Evolutionary conservation across 768 basidiomycete species (phyloP).

Genomic region (Leucosporidium scottii): DNA sequence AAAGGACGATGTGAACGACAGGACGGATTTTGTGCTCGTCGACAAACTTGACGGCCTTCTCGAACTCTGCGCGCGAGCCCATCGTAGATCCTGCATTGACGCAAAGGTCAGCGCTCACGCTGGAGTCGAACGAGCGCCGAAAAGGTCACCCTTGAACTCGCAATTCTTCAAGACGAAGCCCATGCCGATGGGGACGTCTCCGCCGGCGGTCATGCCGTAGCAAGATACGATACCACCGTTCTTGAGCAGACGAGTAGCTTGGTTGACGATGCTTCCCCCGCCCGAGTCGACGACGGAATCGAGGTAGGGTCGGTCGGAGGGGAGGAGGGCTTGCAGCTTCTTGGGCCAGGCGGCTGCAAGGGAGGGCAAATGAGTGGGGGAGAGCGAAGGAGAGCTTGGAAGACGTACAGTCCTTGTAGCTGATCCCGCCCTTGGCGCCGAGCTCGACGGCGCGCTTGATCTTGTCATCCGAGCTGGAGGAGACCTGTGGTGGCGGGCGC

Average conservation of each 20-base stretch:
- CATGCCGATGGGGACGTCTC: conserved; percentile 70
- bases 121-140: not conserved
- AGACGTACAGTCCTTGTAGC: conserved; percentile 59
- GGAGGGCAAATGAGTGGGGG: not conserved
- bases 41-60: conserved; percentile 64
- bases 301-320: conserved; percentile 41
- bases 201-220: conserved; percentile 40
- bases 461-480: conserved; percentile 64
- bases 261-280: conserved; percentile 58
- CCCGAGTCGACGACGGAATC: conserved; percentile 64
- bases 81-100: conserved; percentile 61
- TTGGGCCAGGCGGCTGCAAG: conserved; percentile 39
- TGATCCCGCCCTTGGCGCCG: conserved; percentile 70
- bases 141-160: conserved; percentile 59
- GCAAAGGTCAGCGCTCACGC: not conserved
- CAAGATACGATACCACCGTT: conserved; percentile 33
- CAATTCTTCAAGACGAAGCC: conserved; percentile 67
- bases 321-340: conserved; percentile 48
- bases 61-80: conserved; percentile 69
- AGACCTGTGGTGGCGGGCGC: not conserved
- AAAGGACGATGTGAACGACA: conserved; percentile 61
- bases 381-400: not conserved
- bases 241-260: conserved; percentile 51
- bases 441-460: conserved; percentile 58
- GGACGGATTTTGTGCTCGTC: conserved; percentile 61